Evolutionary conservation across 257 asterid genomes (phyloP).

Genomic region (Cruciata laevipes): DNA sequence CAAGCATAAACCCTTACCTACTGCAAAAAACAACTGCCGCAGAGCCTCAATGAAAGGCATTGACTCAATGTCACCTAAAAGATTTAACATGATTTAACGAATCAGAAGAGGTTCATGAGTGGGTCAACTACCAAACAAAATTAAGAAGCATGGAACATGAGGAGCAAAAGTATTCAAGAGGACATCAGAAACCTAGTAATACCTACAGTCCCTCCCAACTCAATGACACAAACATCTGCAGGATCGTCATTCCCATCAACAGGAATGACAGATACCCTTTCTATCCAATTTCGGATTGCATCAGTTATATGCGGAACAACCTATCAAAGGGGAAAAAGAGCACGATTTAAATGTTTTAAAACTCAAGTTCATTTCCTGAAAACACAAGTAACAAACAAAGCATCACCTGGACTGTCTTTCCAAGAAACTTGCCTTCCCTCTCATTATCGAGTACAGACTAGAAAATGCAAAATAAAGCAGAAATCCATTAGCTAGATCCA

Average conservation of each 20-base stretch:
- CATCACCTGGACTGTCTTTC: slow-evolving; percentile 95
- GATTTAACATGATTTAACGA: background rate
- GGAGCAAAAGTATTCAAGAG: background rate
- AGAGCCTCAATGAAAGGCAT: slow-evolving; percentile 99
- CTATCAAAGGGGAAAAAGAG: slow-evolving; percentile 29
- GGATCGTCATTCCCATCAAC: slow-evolving; percentile 93
- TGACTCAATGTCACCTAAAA: slow-evolving; percentile 93
- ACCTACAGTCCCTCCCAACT: slow-evolving; percentile 99
- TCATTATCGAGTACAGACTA: slow-evolving; percentile 96
- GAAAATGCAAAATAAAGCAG: slow-evolving; percentile 23
- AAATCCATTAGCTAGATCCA: slow-evolving; percentile 18
- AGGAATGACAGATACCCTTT: slow-evolving; percentile 65
- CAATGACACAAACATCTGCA: slow-evolving; percentile 98
- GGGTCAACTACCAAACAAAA: background rate
- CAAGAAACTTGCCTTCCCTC: slow-evolving; percentile 92
- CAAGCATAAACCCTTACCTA: slow-evolving; percentile 45
- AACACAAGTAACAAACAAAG: slow-evolving; percentile 5
- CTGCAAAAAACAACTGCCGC: slow-evolving; percentile 77
- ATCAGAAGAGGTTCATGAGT: background rate
- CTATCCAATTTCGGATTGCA: slow-evolving; percentile 90
- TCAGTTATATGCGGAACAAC: slow-evolving; percentile 97
- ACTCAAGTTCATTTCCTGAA: background rate
- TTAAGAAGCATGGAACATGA: background rate
- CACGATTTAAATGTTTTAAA: background rate
- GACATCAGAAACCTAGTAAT: slow-evolving; percentile 10